Conservation (phyloP, 1,284 basidiomycete genomes). For the Tetrapyrgos nigripes region DNA sequence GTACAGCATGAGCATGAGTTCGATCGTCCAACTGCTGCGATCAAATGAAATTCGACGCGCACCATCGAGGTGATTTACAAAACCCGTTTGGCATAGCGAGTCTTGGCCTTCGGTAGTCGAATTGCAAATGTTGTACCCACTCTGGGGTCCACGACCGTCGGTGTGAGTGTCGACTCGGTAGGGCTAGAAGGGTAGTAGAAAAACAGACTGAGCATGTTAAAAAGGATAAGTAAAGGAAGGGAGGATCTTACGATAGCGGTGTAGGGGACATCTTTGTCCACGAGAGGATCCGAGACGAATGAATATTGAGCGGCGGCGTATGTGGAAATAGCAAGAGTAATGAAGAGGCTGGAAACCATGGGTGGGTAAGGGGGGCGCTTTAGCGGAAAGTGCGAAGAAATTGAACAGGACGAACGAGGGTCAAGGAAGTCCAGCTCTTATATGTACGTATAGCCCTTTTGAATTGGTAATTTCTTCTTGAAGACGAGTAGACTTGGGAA, state of each 20-base stretch:
- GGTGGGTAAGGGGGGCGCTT: too few species aligned
- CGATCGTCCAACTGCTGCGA: not conserved
- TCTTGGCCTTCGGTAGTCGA: conserved; percentile 1
- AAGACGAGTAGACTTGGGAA: too few species aligned
- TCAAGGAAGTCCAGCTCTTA: too few species aligned
- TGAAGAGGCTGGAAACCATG: too few species aligned
- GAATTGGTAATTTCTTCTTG: too few species aligned
- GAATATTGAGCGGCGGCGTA: conserved; percentile 21
- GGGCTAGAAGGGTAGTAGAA: conserved; percentile 40
- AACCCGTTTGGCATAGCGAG: conserved; percentile 7
- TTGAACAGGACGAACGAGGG: too few species aligned
- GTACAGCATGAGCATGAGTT: too few species aligned
- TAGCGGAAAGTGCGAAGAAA: too few species aligned
- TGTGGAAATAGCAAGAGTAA: not conserved
- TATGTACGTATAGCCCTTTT: too few species aligned
- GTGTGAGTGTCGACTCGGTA: conserved; percentile 53
- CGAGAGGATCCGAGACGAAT: conserved; percentile 25
- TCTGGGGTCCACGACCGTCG: conserved; percentile 19
- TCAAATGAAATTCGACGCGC: too few species aligned
- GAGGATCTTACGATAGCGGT: conserved; percentile 18
- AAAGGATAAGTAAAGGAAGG: not conserved
- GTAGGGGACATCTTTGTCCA: conserved; percentile 24
- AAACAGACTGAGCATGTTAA: not conserved
- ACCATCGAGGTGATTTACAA: conserved; percentile 11
- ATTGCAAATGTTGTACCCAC: too few species aligned